Evolutionary conservation across 2,329 filamentous ascomycete species (phyloP), one percentile per base, ranked within the genome.

Genomic region (Dothistroma pini): DNA sequence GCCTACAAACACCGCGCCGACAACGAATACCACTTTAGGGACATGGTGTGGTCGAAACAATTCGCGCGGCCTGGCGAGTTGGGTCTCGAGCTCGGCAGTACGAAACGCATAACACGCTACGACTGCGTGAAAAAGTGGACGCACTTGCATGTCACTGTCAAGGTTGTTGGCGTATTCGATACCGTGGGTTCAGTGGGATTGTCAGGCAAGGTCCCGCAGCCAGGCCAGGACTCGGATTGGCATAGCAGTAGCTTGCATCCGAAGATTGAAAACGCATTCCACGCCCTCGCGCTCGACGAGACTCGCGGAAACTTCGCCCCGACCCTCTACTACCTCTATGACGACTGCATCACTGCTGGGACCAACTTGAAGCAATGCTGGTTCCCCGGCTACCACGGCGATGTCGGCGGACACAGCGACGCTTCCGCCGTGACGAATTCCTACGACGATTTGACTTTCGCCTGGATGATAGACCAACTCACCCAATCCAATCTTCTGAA

Each of bases 251-350:
- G 55, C 41, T 63, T 58, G 38, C 63, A 60, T 16, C 67, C 57
- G 4, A 67, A 69, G 25, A 72, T 83, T 7, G 78, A 81, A 41
- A 77, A 83, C 60, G 81, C 81, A 0, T 83, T 83, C 62, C 81
- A 84, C 50, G 81, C 81, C 0, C 71, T 84, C 1, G 80, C 81
- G 2, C 73, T 84, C 0, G 81, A 84, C 50, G 81, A 84, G 63
- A 76, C 76, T 55, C 75, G 81, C 1, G 69, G 69, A 4, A 77
- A 81, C 0, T 84, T 83, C 62, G 72, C 75, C 0, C 81, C 81
- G 0, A 80, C 80, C 0, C 69, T 83, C 1, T 84, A 80, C 80
- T 68, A 71, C 53, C 64, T 63, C 22, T 63, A 68, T 21, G 63
- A 64, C n/a, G 60, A 56, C 12, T 66, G 63, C 35, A 41, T 52